These are phyloP conservation scores for Mimosa bimucronata DNA, from an alignment of 306 rosid species.

Conservation along the genomic window DNA sequence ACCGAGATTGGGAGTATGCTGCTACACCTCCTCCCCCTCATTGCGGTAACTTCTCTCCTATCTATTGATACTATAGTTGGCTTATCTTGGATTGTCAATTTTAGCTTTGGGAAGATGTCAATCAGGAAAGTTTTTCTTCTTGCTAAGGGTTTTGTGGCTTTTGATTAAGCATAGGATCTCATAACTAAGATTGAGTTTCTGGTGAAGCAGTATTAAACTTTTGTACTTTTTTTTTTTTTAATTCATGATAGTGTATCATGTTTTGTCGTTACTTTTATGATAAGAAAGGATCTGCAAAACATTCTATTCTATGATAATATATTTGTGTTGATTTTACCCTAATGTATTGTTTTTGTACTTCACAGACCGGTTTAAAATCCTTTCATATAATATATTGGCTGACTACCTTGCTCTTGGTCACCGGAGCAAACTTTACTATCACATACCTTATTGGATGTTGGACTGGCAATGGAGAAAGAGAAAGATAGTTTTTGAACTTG, in stretches of 20 bases:
- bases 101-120: background rate
- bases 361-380: slow-evolving; percentile 74
- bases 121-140: background rate
- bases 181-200: slow-evolving; percentile 1
- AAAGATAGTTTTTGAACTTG: slow-evolving; percentile 70
- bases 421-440: slow-evolving; percentile 69
- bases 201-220: slow-evolving; percentile 16
- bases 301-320: background rate
- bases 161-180: background rate
- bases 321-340: slow-evolving; percentile 27
- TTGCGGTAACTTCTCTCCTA: slow-evolving; percentile 54
- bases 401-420: slow-evolving; percentile 82
- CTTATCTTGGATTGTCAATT: background rate
- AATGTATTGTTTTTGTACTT: slow-evolving; percentile 1
- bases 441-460: slow-evolving; percentile 68
- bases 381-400: slow-evolving; percentile 90
- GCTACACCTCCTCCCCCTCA: slow-evolving; percentile 47
- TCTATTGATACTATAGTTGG: background rate
- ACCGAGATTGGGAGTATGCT: slow-evolving; percentile 78
- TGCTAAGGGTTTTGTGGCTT: background rate
- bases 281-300: background rate
- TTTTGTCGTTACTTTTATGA: slow-evolving; percentile 6
- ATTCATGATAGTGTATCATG: slow-evolving; percentile 2
- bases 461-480: slow-evolving; percentile 89
- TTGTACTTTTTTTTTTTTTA: background rate